Base-by-base conservation (phyloP, 2,329 filamentous ascomycete genomes). In the Fusarium pseudonygamai region DNA sequence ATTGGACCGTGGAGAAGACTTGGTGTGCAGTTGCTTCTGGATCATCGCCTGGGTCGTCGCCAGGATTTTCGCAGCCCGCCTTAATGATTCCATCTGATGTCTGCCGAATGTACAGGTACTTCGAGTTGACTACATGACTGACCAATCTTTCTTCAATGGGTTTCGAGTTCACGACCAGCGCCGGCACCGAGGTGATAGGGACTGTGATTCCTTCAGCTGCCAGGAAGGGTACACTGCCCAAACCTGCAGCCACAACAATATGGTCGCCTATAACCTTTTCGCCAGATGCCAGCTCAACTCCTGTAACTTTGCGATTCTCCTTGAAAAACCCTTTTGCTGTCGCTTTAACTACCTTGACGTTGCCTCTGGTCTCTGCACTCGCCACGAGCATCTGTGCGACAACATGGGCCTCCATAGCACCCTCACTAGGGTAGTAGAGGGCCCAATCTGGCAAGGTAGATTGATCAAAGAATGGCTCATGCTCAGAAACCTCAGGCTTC, bases 331-430 rank as follows among this genome's bases (percentile, higher is more conserved):
- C 28, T 3, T 18, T 40, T 6, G 36, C 67, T 28, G 45, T 61
- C 14, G 22, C 7, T 34, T 15, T 61, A n/a, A 70, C 26, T 2
- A 40, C 9, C 5, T 56, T 73, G 1, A 43, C 1, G 1, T 32
- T n/a, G 15, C 34, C 24, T 7, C 30, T 52, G 6, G 20, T 12
- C 13, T 47, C 56, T 47, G 69, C 69, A 10, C 55, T 60, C 3
- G 56, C 67, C n/a, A 74, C 55, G 34, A 74, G 46, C 40, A 69
- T 60, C 10, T 36, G 63, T 12, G 71, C 67, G 37, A 58, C 66
- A 13, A 66, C 15, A 26, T 74, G 60, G 3, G 71, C 71, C 37
- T 74, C 71, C 18, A 74, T 49, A 1, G 71, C 60, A n/a, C 71
- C 71, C 52, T 74, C 71, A 9, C 20, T n/a, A 2, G 43, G 37